phyloP scores from a whole-genome alignment of 768 basidiomycete species.

The Cystobasidiopsis lactophilus region DNA sequence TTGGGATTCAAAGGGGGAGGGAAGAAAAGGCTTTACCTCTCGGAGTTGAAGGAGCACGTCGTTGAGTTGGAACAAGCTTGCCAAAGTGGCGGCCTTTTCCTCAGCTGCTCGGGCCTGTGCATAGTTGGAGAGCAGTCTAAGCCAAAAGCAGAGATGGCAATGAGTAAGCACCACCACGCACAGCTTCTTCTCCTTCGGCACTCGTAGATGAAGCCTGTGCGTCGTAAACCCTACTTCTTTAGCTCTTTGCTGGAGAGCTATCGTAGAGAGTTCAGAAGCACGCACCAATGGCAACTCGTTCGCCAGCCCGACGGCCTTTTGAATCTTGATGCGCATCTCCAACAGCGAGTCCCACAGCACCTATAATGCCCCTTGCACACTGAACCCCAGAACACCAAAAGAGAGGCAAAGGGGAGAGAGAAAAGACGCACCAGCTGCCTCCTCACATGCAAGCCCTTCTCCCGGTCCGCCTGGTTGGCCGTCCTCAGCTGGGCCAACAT shows the following conservation, averaged over 20 bases:
- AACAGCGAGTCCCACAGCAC: constrained; percentile 64
- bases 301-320: constrained; percentile 47
- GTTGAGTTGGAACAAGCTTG: constrained; percentile 17
- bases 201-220: too few relatives aligned
- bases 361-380: constrained; percentile 26
- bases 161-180: too few relatives aligned
- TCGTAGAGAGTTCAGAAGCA: too few relatives aligned
- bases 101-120: background rate
- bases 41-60: constrained; percentile 20
- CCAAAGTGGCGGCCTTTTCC: background rate
- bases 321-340: constrained; percentile 74
- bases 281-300: constrained; percentile 46
- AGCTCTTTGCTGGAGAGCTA: too few relatives aligned
- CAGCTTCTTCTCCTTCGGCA: too few relatives aligned
- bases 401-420: background rate
- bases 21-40: background rate
- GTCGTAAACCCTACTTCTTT: too few relatives aligned
- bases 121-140: constrained; percentile 20
- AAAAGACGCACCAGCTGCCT: constrained; percentile 51
- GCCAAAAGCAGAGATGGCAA: constrained; percentile 7
- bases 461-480: constrained; percentile 18
- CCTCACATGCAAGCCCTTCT: constrained; percentile 64
- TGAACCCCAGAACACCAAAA: too few relatives aligned
- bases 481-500: constrained; percentile 7
- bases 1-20: background rate